Conservation (phyloP, 2,329 filamentous ascomycete genomes). For the Nannizzia gypsea region DNA sequence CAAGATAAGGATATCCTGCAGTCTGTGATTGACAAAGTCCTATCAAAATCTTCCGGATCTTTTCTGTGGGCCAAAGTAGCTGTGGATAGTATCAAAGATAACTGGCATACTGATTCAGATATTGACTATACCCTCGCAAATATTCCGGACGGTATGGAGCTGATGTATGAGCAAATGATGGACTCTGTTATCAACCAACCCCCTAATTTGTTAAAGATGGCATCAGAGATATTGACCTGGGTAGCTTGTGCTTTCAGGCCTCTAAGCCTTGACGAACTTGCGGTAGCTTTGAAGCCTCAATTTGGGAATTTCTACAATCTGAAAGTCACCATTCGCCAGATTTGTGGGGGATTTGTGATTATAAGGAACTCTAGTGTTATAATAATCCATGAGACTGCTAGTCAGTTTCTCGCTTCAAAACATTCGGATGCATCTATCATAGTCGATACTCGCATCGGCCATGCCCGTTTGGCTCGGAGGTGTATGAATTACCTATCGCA, state of each 20-base stretch:
- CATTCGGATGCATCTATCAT: conserved; percentile 4
- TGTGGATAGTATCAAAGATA: conserved; percentile 11
- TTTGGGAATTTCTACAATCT: conserved; percentile 16
- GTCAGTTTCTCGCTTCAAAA: conserved; percentile 16
- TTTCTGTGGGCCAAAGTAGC: conserved; percentile 28
- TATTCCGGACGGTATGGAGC: conserved; percentile 20
- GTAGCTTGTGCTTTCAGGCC: conserved; percentile 17
- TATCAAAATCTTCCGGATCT: conserved; percentile 27
- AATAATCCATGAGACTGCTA: conserved; percentile 21
- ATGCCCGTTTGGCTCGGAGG: conserved; percentile 16
- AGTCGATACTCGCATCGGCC: conserved; percentile 7
- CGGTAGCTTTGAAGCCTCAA: conserved; percentile 17
- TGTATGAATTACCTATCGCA: conserved; percentile 18
- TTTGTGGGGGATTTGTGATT: conserved; percentile 22
- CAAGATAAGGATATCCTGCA: conserved; percentile 16
- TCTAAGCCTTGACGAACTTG: conserved; percentile 19
- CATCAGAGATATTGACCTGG: conserved; percentile 18
- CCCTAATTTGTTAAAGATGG: neutral
- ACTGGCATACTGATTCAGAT: conserved; percentile 14
- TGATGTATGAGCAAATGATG: conserved; percentile 22
- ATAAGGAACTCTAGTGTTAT: conserved; percentile 16
- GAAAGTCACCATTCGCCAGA: conserved; percentile 15
- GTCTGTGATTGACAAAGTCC: conserved; percentile 21
- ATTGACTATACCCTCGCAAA: conserved; percentile 14
- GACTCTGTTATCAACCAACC: conserved; percentile 7